These are phyloP conservation scores for Venturia aucupariae DNA, from an alignment of 2,329 filamentous ascomycete species.

Conservation along the genomic window DNA sequence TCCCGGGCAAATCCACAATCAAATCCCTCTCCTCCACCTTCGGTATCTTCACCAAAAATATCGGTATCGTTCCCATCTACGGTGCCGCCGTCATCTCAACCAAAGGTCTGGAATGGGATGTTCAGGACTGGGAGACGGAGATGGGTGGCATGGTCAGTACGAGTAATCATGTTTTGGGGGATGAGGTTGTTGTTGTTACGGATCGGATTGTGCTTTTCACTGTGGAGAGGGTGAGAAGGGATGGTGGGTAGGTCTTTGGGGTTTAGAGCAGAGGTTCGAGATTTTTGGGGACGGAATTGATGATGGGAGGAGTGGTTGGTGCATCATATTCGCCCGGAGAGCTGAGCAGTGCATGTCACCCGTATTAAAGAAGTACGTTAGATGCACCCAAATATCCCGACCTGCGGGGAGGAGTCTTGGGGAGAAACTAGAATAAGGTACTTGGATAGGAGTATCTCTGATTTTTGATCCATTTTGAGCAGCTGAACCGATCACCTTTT, in stretches of 20 bases:
- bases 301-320: too few species aligned
- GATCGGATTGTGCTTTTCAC: slow-evolving; percentile 39
- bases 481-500: not conserved
- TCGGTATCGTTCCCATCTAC: slow-evolving; percentile 78
- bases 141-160: slow-evolving; percentile 41
- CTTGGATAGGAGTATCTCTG: not conserved
- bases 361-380: too few species aligned
- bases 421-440: too few species aligned
- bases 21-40: slow-evolving; percentile 4
- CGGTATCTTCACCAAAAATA: slow-evolving; percentile 60
- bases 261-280: not conserved
- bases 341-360: too few species aligned
- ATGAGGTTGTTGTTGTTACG: slow-evolving; percentile 30
- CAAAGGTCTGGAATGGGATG: slow-evolving; percentile 82
- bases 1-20: slow-evolving; percentile 57
- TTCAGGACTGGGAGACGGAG: slow-evolving; percentile 63
- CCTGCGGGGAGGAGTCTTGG: too few species aligned
- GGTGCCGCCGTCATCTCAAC: slow-evolving; percentile 73
- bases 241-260: not conserved
- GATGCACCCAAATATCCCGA: too few species aligned
- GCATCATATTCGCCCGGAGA: too few species aligned
- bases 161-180: slow-evolving; percentile 38
- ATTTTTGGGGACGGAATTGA: not conserved
- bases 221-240: slow-evolving; percentile 26
- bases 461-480: not conserved